Percentiles rank a stretch among this genome's conserved stretches.
Conservation (phyloP, 768 basidiomycete species). For the Lactarius indigo region DNA sequence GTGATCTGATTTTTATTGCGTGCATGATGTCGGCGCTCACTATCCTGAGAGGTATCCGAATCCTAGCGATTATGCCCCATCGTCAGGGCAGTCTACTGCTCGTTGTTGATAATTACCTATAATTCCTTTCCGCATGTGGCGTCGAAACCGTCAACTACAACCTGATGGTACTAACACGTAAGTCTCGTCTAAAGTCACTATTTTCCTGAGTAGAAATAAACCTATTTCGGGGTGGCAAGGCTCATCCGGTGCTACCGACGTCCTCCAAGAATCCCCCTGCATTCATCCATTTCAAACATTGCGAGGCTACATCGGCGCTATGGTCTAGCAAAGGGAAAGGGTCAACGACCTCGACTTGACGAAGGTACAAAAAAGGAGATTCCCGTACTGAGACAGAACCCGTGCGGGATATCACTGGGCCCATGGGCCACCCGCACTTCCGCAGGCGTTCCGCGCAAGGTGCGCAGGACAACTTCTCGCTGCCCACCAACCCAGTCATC, state of each 20-base stretch:
- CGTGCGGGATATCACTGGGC: conserved; percentile 54
- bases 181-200: too few species aligned
- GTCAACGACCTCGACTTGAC: not conserved
- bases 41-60: too few species aligned
- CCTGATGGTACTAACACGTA: too few species aligned
- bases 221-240: not conserved
- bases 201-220: too few species aligned
- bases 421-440: conserved; percentile 43
- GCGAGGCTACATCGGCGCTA: conserved; percentile 44
- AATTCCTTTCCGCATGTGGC: too few species aligned
- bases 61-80: too few species aligned
- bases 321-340: conserved; percentile 38
- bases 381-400: conserved; percentile 66
- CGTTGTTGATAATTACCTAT: too few species aligned
- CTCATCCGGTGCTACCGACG: not conserved
- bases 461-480: conserved; percentile 36
- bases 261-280: conserved; percentile 17
- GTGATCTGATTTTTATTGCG: too few species aligned
- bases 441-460: conserved; percentile 38
- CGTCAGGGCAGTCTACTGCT: too few species aligned
- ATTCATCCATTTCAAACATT: conserved; percentile 46
- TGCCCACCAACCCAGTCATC: conserved; percentile 72
- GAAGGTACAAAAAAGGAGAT: not conserved
- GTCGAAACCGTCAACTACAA: too few species aligned
- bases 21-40: too few species aligned